phyloP scores from a whole-genome alignment of 2,329 filamentous ascomycete genomes.

The Aspergillus vadensis region DNA sequence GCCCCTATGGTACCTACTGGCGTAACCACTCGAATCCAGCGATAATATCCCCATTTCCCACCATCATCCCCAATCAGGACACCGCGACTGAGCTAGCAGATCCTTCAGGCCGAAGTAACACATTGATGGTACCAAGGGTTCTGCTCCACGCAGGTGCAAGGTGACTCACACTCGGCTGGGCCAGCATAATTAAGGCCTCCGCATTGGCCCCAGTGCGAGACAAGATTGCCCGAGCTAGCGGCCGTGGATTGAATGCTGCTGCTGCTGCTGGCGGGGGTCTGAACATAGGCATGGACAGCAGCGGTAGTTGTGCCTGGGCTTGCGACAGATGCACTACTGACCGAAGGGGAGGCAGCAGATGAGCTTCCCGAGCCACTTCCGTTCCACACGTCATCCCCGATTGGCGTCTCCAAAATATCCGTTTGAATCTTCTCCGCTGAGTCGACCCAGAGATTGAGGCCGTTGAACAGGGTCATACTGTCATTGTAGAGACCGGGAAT shows the following conservation, averaged over 20 bases:
- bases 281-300: neutral
- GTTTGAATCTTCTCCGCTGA: slow-evolving; percentile 9
- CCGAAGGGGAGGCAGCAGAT: neutral
- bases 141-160: neutral
- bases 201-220: neutral
- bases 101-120: too few species aligned
- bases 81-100: too few species aligned
- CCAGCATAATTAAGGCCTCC: neutral
- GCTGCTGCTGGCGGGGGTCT: neutral
- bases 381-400: slow-evolving; percentile 20
- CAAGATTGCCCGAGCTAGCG: neutral
- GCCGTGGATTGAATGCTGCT: too few species aligned
- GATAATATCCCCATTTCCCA: too few species aligned
- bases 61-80: too few species aligned
- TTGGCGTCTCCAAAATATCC: slow-evolving; percentile 17
- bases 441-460: slow-evolving; percentile 21
- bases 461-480: slow-evolving; percentile 22
- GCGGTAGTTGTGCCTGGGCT: neutral
- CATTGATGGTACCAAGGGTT: neutral
- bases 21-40: too few species aligned
- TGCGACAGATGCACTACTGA: too few species aligned
- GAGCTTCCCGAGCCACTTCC: slow-evolving; percentile 2
- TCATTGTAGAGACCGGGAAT: slow-evolving; percentile 25
- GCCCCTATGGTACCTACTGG: too few species aligned
- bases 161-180: neutral